Percentiles rank a stretch among this genome's conserved stretches.
phyloP scores from a whole-genome alignment of 176 grass and related monocot species.

The Luzula sylvatica region DNA sequence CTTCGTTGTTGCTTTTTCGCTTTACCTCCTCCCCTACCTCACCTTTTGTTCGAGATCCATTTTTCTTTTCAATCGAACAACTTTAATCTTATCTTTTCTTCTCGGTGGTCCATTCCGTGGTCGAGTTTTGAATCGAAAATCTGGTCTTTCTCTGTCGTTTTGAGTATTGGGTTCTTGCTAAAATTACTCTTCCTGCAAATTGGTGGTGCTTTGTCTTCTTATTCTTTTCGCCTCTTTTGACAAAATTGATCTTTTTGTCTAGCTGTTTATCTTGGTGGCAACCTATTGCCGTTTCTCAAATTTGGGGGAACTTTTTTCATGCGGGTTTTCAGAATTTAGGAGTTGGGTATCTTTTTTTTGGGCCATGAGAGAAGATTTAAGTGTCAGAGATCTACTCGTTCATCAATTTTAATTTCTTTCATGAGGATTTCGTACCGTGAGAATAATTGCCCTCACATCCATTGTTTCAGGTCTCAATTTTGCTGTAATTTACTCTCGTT shows the following conservation, averaged over 20 bases:
- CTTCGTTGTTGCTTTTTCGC: conserved; percentile 5
- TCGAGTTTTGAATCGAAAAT: conserved; percentile 9
- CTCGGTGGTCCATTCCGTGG: not conserved
- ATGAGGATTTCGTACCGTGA: conserved; percentile 74
- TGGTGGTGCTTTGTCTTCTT: not conserved
- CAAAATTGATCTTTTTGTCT: not conserved
- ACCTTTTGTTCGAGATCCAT: not conserved
- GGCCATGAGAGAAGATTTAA: conserved; percentile 10
- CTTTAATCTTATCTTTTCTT: not conserved
- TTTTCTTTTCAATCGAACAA: conserved; percentile 5
- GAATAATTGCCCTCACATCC: conserved; percentile 41
- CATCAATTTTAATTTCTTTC: conserved; percentile 29
- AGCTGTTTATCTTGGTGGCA: not conserved
- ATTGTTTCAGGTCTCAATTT: conserved; percentile 20
- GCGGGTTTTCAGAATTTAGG: conserved; percentile 12
- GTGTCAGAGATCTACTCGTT: conserved; percentile 22
- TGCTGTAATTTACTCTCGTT: conserved; percentile 32
- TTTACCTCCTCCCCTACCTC: not conserved
- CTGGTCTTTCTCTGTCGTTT: not conserved
- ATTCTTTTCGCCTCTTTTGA: not conserved
- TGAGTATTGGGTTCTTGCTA: conserved; percentile 6
- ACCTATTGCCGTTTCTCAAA: too few species aligned
- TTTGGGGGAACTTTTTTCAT: too few species aligned
- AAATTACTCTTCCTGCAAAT: not conserved
- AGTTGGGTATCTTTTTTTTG: not conserved